Evolutionary conservation across 768 basidiomycete genomes (phyloP), one percentile per base, ranked within the genome.

Genomic region (Agaricus sinodeliciosus): DNA sequence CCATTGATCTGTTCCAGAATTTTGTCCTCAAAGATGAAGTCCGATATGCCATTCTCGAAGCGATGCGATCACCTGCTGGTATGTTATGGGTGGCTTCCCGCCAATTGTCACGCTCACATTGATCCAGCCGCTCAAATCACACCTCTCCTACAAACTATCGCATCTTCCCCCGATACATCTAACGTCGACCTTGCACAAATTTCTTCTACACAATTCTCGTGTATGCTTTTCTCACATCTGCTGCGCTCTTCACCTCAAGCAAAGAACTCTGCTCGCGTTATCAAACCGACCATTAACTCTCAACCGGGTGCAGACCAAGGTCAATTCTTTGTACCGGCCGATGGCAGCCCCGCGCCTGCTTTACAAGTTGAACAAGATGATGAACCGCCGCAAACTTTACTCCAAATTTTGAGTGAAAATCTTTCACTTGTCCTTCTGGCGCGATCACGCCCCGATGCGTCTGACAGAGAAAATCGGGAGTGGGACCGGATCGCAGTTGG

Each of bases 401-500:
- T 99, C 9, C 85, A 91, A 50, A 79, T 87, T n/a, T 72, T 98
- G 16, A 84, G 85, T 41, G 96, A 97, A 55, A 93, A 96, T 64
- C 71, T 98, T 19, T 91, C 94, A 37, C 74, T 98, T 51, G 83
- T 91, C 2, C 78, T 94, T 58, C 69, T 98, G 43, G 87, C 86
- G 25, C 82, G 87, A 19, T 80, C 81, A 6, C 75, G 90, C 31
- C 72, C 81, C 9, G 74, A 85, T 58, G 75, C 81, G 19, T 83
- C 84, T 4, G 82, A 82, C 36, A 74, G 75, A 42, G 90, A 94
- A 60, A 77, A 81, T 12, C 73, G 87, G 45, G 94, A 96, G 61
- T 97, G 94, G 92, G 92, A 93, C 57, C 76, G 92, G 54, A 72
- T 95, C 43, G 84, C 94, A 61, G 83, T 90, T 7, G 88, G 85